Evolutionary conservation across 1,139 yeast species (phyloP), one percentile per base, ranked within the genome.

Genomic region (Kodamaea fungicola): DNA sequence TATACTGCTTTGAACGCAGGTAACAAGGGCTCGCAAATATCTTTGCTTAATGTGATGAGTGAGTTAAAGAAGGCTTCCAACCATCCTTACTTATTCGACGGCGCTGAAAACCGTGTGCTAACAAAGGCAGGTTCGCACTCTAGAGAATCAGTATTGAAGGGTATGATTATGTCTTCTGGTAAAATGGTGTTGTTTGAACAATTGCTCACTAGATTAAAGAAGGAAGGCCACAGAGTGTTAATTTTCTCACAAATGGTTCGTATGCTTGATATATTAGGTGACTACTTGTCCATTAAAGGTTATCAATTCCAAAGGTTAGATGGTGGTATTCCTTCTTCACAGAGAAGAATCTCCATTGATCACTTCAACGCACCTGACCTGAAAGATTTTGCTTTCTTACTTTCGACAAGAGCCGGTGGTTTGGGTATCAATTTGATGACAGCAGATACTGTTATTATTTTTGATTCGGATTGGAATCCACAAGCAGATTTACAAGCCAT

Each of bases 401-500:
- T 94, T 39, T 84, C 95, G 30, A 94, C 99, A 0, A 79, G 99
- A 67, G 99, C 98, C 19, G 99, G 99, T 68, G 99, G 99, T 37
- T 72, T 92, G 45, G 99, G 99, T 61, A 94, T 92, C 57, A 92
- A 92, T 58, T 73, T 94, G 57, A 92, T 90, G 97, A 92, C 98
- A 5, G 98, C 99, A 3, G 99, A 92, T 56, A 92, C 98, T 4
- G 99, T 92, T 26, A 87, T 92, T 50, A 89, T 92, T 31, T 92
- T 92, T 63, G 99, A 92, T 64, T 86, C 96, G 8, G 99, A 92
- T 67, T 92, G 99, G 99, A 92, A 92, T 56, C 97, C 97, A 1
- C 97, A 92, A 62, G 97, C 97, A 1, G 98, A 90, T 73, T 68
- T 90, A 50, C 97, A 92, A 64, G 98, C 98, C 4, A 94, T 94